Base-by-base conservation (phyloP, 768 basidiomycete genomes). In the Phallus indusiatus region DNA sequence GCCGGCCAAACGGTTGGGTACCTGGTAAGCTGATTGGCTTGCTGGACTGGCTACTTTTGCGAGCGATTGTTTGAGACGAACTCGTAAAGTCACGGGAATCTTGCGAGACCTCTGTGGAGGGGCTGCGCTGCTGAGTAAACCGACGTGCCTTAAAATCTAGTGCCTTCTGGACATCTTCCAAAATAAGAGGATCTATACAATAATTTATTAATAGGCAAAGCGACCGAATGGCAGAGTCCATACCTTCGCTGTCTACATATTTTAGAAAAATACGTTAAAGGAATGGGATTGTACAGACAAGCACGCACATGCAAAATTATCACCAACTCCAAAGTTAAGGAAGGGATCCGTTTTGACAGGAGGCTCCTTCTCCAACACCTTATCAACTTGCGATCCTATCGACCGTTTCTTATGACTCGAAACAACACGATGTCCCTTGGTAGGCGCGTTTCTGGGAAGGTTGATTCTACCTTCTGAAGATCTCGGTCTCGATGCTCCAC, bases 111-210 rank as follows among this genome's bases (percentile, higher is more conserved):
- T 9, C 50, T 48, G 71, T 73, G 0, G 66, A 60, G 1, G 66
- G 67, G 56, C 64, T 63, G 49, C 65, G 59, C 60, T 42, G 55
- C 34, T 49, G 82, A 54, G 86, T 86, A 64, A 89, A 88, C 24
- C 87, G 81, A 52, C 84, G 78, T 24, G 86, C 84, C 69, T 90
- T 89, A 54, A 88, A 71, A 59, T 80, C 82, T 33, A 91, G 67
- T 5, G 86, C 88, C 55, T 82, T 81, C 64, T 90, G 86, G 6
- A 91, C 86, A 62, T 90, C 89, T 68, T 86, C 87, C 55, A 90
- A 68, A 62, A 91, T 85, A 64, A 78, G 78, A n/a, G 88, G 86
- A 72, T 91, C 88, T 91, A 66, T 46, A 22, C 35, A 54, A 18
- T 51, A 35, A 18, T 50, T 42, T 5, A 42, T 2, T 10, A 42